A percentile compares a stretch with the other conserved stretches of the same genome.
These are phyloP conservation scores for Colletotrichum horii DNA, from an alignment of 2,329 filamentous ascomycete species.

Conservation along the genomic window DNA sequence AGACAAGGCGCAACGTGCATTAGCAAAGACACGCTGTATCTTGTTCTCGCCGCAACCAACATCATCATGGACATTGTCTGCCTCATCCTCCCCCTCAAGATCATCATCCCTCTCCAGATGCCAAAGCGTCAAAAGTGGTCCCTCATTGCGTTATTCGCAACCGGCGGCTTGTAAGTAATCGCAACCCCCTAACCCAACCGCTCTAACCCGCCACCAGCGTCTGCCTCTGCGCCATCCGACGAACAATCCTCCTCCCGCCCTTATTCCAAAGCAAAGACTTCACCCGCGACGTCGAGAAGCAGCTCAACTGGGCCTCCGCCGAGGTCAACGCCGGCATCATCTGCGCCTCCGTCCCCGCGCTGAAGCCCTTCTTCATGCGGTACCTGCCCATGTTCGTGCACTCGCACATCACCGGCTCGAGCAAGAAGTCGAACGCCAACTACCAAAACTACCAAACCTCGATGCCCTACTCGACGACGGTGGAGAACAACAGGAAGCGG, in stretches of 20 bases:
- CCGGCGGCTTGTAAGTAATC: conserved; percentile 11
- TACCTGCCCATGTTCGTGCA: conserved; percentile 20
- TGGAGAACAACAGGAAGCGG: conserved; percentile 17
- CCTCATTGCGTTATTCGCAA: conserved; percentile 13
- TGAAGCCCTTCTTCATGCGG: conserved; percentile 25
- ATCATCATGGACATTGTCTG: conserved; percentile 20
- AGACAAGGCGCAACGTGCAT: neutral
- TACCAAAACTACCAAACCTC: neutral
- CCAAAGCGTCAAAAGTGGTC: conserved; percentile 10
- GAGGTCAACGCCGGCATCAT: conserved; percentile 22
- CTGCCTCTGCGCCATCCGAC: conserved; percentile 33
- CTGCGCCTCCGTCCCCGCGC: conserved; percentile 18
- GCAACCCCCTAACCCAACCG: fast-evolving
- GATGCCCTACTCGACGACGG: neutral
- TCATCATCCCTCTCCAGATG: conserved; percentile 20
- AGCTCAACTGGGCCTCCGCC: conserved; percentile 33
- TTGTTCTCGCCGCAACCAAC: conserved; percentile 13
- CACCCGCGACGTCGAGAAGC: conserved; percentile 29
- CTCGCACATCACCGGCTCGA: neutral
- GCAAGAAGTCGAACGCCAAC: neutral
- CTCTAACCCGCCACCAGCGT: conserved; percentile 25
- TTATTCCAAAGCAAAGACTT: conserved; percentile 29
- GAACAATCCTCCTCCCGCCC: conserved; percentile 30
- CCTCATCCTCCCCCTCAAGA: conserved; percentile 11
- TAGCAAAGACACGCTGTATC: conserved; percentile 4